Base-by-base conservation (phyloP, 495 filamentous ascomycete species). In the Hypoxylon intermedium region DNA sequence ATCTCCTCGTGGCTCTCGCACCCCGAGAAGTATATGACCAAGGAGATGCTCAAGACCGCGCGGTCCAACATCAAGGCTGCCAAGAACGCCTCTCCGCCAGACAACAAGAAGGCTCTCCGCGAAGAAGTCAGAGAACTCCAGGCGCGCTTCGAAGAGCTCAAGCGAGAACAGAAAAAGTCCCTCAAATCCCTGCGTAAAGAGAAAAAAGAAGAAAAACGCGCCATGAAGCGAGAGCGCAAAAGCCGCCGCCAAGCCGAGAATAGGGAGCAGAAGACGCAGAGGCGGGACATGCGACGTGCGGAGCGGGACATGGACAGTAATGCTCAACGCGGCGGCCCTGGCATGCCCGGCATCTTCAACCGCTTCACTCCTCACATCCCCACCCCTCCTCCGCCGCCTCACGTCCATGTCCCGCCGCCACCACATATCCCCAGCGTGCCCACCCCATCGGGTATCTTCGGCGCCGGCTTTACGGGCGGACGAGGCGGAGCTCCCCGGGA, bases 1-100 rank as follows among this genome's bases (percentile, higher is more conserved):
- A 51, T 83, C 15, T 38, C 63, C 12, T 58, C 67, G 3, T 83
- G 76, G 72, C 67, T 82, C 6, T 63, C 67, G 23, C 68, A 77
- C 45, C 75, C 78, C 0, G 74, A 80, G 12, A 69, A 77, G 34
- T 70, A 71, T 23, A 67, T 80, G 42, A 82, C 75, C n/a, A 75
- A 61, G 47, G 65, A 69, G 12, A 70, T 65, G 37, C 67, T 82
- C n/a, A 69, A 68, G 47, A 41, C 58, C 9, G 49, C 75, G 0
- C 69, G 67, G 42, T 46, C 74, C 20, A 55, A 75, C 15, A 75
- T 83, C 58, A 75, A 75, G 36, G 66, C 62, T n/a, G 73, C 75
- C 16, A 73, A 68, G 28, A 64, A 70, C 16, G 40, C 67, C 20
- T 19, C 57, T n/a, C 26, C 45, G 0, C 50, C 58, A 2, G 49